A percentile compares a stretch with the other conserved stretches of the same genome.
Conservation (phyloP, 2,329 filamentous ascomycete genomes). For the Apiospora hydei region DNA sequence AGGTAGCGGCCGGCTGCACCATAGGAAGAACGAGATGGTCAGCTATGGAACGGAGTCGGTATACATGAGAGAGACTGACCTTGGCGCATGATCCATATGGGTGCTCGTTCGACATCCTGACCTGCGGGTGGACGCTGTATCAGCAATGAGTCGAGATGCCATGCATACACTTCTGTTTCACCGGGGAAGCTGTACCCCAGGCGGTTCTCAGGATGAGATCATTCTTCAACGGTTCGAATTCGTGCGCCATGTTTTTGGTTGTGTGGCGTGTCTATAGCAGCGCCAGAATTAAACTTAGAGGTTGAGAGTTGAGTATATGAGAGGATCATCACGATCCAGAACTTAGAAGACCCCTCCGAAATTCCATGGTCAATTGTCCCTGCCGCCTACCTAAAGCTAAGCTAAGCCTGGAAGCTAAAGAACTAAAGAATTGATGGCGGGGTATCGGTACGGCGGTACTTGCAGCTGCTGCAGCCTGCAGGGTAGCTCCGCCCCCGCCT, state of each 20-base stretch:
- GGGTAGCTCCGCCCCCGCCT: constrained; percentile 17
- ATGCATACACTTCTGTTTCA: neutral
- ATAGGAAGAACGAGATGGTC: constrained; percentile 13
- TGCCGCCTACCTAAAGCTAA: neutral
- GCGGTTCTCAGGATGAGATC: constrained; percentile 91
- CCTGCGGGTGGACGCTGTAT: constrained; percentile 57
- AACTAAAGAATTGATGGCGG: neutral
- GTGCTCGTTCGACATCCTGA: constrained; percentile 88
- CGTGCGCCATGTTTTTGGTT: constrained; percentile 66
- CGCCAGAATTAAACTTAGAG: neutral
- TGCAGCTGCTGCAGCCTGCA: neutral
- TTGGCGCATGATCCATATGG: constrained; percentile 99
- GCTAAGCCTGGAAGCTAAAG: neutral
- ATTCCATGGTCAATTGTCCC: neutral
- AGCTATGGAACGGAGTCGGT: constrained; percentile 14
- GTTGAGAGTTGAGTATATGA: neutral
- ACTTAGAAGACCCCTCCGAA: neutral
- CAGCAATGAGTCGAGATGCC: neutral
- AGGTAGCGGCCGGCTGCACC: constrained; percentile 88
- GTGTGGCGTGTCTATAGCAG: constrained; percentile 9
- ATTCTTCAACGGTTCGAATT: constrained; percentile 88
- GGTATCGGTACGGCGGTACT: neutral
- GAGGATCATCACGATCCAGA: neutral
- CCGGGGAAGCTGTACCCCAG: constrained; percentile 66
- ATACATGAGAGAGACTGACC: constrained; percentile 58